Percentiles rank a stretch among this genome's conserved stretches.
Evolutionary conservation across 306 rosid species (phyloP).

Genomic region (Corylus avellana): DNA sequence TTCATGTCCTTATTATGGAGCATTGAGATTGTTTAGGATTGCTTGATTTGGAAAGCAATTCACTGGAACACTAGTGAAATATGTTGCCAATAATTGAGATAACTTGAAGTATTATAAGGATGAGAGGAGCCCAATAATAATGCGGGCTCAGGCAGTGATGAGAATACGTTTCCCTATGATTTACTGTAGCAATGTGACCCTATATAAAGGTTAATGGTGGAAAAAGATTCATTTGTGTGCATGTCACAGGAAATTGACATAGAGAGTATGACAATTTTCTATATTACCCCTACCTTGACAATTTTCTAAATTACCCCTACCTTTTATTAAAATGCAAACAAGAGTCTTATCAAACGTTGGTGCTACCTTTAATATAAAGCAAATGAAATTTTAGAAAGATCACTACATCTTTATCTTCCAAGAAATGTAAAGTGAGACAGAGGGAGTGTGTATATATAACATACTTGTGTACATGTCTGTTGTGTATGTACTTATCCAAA

Average conservation of each 20-base stretch:
- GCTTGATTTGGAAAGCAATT: background rate
- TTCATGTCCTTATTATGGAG: background rate
- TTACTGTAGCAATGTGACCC: too few species aligned
- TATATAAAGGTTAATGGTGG: background rate
- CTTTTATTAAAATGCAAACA: too few species aligned
- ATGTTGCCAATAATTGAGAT: background rate
- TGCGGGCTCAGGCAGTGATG: background rate
- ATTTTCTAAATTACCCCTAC: too few species aligned
- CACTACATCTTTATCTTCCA: too few species aligned
- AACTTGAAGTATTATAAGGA: background rate
- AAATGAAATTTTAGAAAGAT: too few species aligned
- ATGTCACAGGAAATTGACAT: background rate
- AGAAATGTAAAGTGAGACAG: too few species aligned
- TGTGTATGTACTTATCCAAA: too few species aligned
- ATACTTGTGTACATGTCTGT: background rate
- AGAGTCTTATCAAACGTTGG: too few species aligned
- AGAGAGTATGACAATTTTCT: too few species aligned
- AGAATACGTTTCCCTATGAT: background rate
- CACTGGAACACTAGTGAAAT: background rate
- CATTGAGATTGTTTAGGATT: background rate
- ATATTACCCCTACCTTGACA: too few species aligned
- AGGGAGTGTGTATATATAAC: background rate
- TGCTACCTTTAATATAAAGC: too few species aligned
- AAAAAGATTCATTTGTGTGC: background rate
- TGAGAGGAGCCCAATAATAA: background rate